Evolutionary conservation across 129 eudicot genomes (phyloP).

Genomic region (Centaurea solstitialis): DNA sequence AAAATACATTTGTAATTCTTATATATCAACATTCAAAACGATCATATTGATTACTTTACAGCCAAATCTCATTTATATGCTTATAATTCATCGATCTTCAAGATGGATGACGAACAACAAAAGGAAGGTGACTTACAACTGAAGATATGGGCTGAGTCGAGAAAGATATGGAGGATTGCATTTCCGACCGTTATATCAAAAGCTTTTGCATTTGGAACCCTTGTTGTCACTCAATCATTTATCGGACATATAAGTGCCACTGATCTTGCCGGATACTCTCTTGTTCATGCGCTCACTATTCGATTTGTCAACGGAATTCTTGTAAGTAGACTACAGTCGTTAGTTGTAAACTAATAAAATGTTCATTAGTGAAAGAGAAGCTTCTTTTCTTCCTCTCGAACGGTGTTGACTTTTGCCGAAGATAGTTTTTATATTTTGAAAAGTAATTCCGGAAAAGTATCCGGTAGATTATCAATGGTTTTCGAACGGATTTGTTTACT

Average conservation of each 20-base stretch:
- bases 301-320: conserved; percentile 67
- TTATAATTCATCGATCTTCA: not conserved
- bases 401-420: too few relatives aligned
- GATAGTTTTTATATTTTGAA: too few relatives aligned
- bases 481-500: too few relatives aligned
- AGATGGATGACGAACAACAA: conserved; percentile 35
- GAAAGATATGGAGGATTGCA: conserved; percentile 69
- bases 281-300: conserved; percentile 59
- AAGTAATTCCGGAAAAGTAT: too few relatives aligned
- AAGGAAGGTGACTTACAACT: conserved; percentile 31
- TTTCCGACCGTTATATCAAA: conserved; percentile 58
- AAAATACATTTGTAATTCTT: too few relatives aligned
- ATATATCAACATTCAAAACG: too few relatives aligned
- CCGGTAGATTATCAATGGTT: too few relatives aligned
- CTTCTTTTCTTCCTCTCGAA: too few relatives aligned
- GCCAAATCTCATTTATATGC: not conserved
- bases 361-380: not conserved
- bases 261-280: conserved; percentile 79
- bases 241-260: conserved; percentile 52
- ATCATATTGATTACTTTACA: not conserved
- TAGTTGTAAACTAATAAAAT: too few relatives aligned
- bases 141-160: conserved; percentile 52
- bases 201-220: conserved; percentile 51
- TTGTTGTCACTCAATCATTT: conserved; percentile 66
- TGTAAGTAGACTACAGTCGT: conserved; percentile 35